These are phyloP conservation scores for Pseudodiploospora longispora DNA, from an alignment of 2,329 filamentous ascomycete genomes.

Conservation along the genomic window DNA sequence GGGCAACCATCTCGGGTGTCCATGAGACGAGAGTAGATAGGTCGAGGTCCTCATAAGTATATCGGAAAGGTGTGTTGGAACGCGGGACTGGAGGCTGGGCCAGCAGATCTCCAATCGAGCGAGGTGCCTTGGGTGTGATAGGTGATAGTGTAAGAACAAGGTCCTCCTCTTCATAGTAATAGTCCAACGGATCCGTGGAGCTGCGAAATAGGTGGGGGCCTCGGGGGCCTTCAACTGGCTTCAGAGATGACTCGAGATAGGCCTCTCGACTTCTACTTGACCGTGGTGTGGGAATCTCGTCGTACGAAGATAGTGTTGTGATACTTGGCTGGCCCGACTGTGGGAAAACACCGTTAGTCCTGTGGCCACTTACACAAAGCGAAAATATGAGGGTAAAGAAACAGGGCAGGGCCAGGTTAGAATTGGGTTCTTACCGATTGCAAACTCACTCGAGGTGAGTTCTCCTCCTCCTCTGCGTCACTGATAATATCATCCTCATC, in stretches of 20 bases:
- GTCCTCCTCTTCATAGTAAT: conserved; percentile 31
- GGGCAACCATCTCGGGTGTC: conserved; percentile 69
- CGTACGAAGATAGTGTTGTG: conserved; percentile 79
- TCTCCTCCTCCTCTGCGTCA: conserved; percentile 50
- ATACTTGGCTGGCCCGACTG: conserved; percentile 67
- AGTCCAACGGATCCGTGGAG: conserved; percentile 42
- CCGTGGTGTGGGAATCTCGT: conserved; percentile 72
- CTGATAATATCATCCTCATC: conserved; percentile 51
- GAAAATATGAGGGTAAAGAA: neutral
- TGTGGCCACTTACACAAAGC: neutral
- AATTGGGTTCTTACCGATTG: conserved; percentile 56
- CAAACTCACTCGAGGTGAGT: conserved; percentile 58
- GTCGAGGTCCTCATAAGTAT: conserved; percentile 49
- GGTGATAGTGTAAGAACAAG: conserved; percentile 62
- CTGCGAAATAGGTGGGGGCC: conserved; percentile 82
- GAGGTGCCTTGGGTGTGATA: conserved; percentile 56
- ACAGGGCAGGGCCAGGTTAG: neutral
- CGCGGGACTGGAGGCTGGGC: conserved; percentile 17
- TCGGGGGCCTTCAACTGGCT: conserved; percentile 68
- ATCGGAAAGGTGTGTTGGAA: conserved; percentile 47
- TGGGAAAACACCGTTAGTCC: conserved; percentile 11
- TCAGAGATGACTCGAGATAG: conserved; percentile 53
- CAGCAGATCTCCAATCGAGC: conserved; percentile 20
- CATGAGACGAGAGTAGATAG: conserved; percentile 53
- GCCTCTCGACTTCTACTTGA: conserved; percentile 52